phyloP scores from a whole-genome alignment of 768 basidiomycete genomes.

The Lentinula boryana region DNA sequence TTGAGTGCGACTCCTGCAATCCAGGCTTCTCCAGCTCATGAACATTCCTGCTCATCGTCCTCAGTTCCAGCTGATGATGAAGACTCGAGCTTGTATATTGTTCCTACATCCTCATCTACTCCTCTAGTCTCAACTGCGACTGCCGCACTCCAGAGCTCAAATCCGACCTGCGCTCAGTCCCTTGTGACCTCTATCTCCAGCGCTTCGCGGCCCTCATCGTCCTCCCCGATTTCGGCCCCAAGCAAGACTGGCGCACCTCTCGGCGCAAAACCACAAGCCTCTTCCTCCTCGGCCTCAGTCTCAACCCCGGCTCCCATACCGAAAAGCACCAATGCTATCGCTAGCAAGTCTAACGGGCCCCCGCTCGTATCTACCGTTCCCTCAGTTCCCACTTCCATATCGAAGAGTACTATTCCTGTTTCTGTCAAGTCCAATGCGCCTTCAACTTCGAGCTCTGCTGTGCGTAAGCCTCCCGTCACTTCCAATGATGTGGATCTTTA shows the following conservation, averaged over 20 bases:
- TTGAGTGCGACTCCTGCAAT: background rate
- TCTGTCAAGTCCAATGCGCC: no score
- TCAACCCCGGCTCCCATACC: background rate
- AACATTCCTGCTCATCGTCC: background rate
- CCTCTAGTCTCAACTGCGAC: background rate
- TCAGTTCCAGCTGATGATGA: background rate
- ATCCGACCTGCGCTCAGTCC: background rate
- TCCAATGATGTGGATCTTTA: background rate
- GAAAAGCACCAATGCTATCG: background rate
- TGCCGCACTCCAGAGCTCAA: background rate
- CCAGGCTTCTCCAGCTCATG: background rate
- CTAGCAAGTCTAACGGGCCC: background rate
- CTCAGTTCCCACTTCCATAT: no score
- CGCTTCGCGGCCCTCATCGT: no score
- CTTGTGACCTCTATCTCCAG: background rate
- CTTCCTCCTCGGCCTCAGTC: background rate
- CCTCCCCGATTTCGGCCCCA: no score
- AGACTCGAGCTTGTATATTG: background rate
- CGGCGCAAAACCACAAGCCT: no score
- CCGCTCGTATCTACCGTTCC: background rate
- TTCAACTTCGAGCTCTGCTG: background rate
- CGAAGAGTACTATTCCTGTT: no score
- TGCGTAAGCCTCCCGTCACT: background rate
- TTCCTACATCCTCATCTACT: background rate
- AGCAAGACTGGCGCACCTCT: no score